A percentile compares a stretch with the other conserved stretches of the same genome.
phyloP scores from a whole-genome alignment of 2,329 filamentous ascomycete genomes.

The Exophiala sp. region DNA sequence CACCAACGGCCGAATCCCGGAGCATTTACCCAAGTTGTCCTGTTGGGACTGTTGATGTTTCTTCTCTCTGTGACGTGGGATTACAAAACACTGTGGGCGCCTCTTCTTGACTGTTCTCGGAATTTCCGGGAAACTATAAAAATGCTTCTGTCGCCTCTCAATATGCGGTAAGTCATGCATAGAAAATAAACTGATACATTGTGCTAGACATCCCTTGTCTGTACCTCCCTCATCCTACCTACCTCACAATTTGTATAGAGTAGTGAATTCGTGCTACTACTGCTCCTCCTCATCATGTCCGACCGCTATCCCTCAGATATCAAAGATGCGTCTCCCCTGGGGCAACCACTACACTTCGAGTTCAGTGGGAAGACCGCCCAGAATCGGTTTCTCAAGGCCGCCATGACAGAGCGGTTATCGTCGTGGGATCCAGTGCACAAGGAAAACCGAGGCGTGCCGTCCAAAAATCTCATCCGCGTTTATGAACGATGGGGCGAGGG shows the following conservation, averaged over 20 bases:
- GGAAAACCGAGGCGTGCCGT: constrained; percentile 47
- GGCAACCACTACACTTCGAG: constrained; percentile 18
- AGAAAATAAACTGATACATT: too few relatives aligned
- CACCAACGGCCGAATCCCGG: not conserved
- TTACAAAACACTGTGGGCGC: too few relatives aligned
- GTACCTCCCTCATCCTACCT: too few relatives aligned
- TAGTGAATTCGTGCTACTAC: not conserved
- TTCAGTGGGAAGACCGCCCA: constrained; percentile 53
- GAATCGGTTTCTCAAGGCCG: constrained; percentile 61
- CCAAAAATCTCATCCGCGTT: constrained; percentile 48
- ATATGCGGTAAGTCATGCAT: too few relatives aligned
- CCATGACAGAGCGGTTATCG: constrained; percentile 61
- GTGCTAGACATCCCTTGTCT: too few relatives aligned
- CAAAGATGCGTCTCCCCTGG: not conserved
- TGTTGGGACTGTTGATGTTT: too few relatives aligned
- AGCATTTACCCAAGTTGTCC: not conserved
- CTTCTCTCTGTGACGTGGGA: not conserved
- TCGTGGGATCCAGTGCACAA: constrained; percentile 46
- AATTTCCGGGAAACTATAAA: too few relatives aligned
- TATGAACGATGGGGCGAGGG: constrained; percentile 60
- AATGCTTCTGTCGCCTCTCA: too few relatives aligned
- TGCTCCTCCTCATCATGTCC: not conserved
- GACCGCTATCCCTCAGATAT: not conserved
- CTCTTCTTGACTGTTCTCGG: too few relatives aligned
- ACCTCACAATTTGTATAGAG: too few relatives aligned